A percentile compares a stretch with the other conserved stretches of the same genome.
Evolutionary conservation across 1,139 yeast genomes (phyloP).

Genomic region (Citeromyces hawaiiensis): DNA sequence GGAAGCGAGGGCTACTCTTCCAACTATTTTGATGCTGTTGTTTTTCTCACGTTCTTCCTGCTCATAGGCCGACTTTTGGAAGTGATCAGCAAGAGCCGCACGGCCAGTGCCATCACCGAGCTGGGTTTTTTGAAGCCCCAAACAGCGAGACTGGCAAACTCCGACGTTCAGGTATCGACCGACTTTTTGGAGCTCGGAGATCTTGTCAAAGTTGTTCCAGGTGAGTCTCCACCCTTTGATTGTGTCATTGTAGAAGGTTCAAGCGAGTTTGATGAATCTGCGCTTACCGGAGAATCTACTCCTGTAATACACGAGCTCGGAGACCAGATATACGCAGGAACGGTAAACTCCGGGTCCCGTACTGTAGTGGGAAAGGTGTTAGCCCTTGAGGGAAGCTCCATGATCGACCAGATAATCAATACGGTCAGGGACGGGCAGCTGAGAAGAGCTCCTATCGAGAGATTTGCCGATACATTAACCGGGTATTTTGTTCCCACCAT

Average conservation of each 20-base stretch:
- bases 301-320: conserved; percentile 34
- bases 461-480: conserved; percentile 57
- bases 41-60: conserved; percentile 57
- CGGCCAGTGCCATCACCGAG: conserved; percentile 51
- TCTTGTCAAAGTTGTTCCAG: conserved; percentile 41
- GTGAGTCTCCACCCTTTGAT: conserved; percentile 65
- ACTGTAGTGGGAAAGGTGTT: conserved; percentile 44
- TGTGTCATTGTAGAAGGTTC: conserved; percentile 40
- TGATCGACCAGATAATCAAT: conserved; percentile 55
- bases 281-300: conserved; percentile 62
- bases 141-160: conserved; percentile 25
- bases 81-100: conserved; percentile 48
- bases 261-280: conserved; percentile 61
- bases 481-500: conserved; percentile 66
- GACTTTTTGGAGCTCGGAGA: conserved; percentile 49
- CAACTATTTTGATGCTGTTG: conserved; percentile 69
- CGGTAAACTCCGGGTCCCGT: conserved; percentile 46
- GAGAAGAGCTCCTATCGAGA: conserved; percentile 63
- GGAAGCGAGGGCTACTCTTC: conserved; percentile 34
- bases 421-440: conserved; percentile 67
- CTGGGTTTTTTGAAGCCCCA: conserved; percentile 37
- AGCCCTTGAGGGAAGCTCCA: conserved; percentile 49
- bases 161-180: conserved; percentile 3
- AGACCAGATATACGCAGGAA: conserved; percentile 62
- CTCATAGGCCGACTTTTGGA: conserved; percentile 61